Percentiles rank a stretch among this genome's conserved stretches.
phyloP scores from a whole-genome alignment of 2,329 filamentous ascomycete species.

The Chaetomium sp. region DNA sequence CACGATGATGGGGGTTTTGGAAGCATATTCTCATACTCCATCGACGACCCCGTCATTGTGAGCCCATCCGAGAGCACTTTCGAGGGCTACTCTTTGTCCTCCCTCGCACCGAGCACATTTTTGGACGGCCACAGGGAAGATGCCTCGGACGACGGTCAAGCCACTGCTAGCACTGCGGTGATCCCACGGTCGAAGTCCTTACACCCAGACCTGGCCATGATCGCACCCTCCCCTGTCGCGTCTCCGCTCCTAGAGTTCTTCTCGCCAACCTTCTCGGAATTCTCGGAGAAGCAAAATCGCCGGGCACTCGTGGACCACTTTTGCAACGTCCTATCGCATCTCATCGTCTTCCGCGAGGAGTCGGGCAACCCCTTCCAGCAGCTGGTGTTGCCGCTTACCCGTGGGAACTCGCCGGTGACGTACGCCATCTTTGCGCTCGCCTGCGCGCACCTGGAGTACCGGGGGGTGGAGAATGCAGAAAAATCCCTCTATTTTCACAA shows the following conservation, averaged over 20 bases:
- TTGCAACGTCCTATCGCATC: conserved; percentile 63
- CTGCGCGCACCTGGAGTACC: conserved; percentile 78
- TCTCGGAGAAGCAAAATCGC: conserved; percentile 56
- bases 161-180: conserved; percentile 14
- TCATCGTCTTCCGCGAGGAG: conserved; percentile 67
- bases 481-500: conserved; percentile 63
- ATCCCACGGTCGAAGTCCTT: conserved; percentile 33
- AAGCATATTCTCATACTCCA: conserved; percentile 7
- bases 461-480: conserved; percentile 55
- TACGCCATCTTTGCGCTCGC: conserved; percentile 84
- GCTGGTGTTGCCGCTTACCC: conserved; percentile 61
- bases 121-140: conserved; percentile 12
- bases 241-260: conserved; percentile 54
- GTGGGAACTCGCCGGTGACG: conserved; percentile 62
- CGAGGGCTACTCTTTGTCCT: conserved; percentile 20
- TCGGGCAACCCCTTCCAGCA: conserved; percentile 65
- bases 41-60: conserved; percentile 22
- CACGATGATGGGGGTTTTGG: conserved; percentile 11
- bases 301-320: conserved; percentile 63
- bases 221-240: conserved; percentile 43
- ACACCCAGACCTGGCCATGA: conserved; percentile 46
- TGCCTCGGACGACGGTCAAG: conserved; percentile 8
- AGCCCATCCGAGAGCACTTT: conserved; percentile 27
- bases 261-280: conserved; percentile 58
- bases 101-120: conserved; percentile 22